Conservation (phyloP, 2,329 filamentous ascomycete species). For the Ophiognomonia clavigignenti-juglandacearum region DNA sequence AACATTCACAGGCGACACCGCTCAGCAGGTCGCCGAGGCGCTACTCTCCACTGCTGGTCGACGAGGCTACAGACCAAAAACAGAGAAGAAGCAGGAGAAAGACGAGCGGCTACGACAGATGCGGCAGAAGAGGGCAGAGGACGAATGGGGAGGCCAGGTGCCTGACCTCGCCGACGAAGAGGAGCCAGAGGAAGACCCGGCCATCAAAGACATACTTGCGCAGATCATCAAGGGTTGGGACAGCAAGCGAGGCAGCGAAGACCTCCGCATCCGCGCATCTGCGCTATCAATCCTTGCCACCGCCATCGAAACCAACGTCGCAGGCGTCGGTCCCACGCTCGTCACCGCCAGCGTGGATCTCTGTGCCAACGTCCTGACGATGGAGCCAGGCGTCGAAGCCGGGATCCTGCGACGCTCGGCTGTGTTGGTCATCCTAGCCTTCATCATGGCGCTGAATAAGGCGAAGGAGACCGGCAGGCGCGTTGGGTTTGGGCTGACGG, state of each 20-base stretch:
- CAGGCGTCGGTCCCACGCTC: conserved; percentile 47
- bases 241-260: conserved; percentile 60
- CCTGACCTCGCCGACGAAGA: conserved; percentile 43
- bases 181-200: conserved; percentile 36
- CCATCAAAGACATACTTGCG: conserved; percentile 45
- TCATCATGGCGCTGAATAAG: conserved; percentile 55
- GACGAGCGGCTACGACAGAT: conserved; percentile 43
- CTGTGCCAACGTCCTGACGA: conserved; percentile 54
- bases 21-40: conserved; percentile 48
- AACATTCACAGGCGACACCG: conserved; percentile 49
- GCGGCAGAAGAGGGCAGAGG: conserved; percentile 45
- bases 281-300: conserved; percentile 61
- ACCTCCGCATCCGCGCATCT: conserved; percentile 65
- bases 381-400: conserved; percentile 56
- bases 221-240: conserved; percentile 65
- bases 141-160: conserved; percentile 51
- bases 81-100: conserved; percentile 49
- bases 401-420: conserved; percentile 65
- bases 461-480: conserved; percentile 41
- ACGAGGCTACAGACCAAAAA: conserved; percentile 56
- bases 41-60: conserved; percentile 62
- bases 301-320: conserved; percentile 56
- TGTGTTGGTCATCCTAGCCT: conserved; percentile 56
- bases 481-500: conserved; percentile 49
- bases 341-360: conserved; percentile 57